Percentiles rank a stretch among this genome's conserved stretches.
Conservation (phyloP, 1,139 yeast genomes). For the Saccharomyces hybrid region DNA sequence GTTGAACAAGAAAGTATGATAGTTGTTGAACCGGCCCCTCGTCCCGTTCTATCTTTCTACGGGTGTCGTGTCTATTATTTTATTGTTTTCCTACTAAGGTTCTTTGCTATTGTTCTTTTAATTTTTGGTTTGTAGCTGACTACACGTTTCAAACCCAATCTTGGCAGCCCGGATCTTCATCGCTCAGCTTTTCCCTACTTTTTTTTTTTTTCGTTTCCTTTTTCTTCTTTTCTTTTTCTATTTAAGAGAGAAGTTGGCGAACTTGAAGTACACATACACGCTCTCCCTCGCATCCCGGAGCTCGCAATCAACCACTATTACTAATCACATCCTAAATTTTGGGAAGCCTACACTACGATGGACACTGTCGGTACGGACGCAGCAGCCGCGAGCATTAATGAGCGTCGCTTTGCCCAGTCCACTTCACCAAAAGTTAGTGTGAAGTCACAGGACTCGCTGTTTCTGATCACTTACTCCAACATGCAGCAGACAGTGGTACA, state of each 20-base stretch:
- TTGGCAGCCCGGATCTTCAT: slow-evolving; percentile 5
- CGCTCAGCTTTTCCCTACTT: background rate
- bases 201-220: background rate
- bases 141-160: background rate
- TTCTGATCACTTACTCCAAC: slow-evolving; percentile 26
- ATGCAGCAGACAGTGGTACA: slow-evolving; percentile 5
- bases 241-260: background rate
- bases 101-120: background rate
- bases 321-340: background rate
- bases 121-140: background rate
- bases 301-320: background rate
- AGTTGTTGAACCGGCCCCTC: background rate
- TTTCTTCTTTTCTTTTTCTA: background rate
- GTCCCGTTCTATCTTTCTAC: background rate
- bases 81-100: background rate
- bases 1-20: background rate
- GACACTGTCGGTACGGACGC: slow-evolving; percentile 2
- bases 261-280: background rate
- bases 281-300: background rate
- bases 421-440: slow-evolving; percentile 25
- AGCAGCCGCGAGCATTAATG: slow-evolving; percentile 1
- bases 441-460: slow-evolving; percentile 24
- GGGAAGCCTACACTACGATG: background rate
- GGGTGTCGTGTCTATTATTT: background rate
- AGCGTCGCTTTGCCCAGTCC: background rate